Evolutionary conservation across 768 basidiomycete species (phyloP).

Genomic region (Hydnomerulius pinastri): DNA sequence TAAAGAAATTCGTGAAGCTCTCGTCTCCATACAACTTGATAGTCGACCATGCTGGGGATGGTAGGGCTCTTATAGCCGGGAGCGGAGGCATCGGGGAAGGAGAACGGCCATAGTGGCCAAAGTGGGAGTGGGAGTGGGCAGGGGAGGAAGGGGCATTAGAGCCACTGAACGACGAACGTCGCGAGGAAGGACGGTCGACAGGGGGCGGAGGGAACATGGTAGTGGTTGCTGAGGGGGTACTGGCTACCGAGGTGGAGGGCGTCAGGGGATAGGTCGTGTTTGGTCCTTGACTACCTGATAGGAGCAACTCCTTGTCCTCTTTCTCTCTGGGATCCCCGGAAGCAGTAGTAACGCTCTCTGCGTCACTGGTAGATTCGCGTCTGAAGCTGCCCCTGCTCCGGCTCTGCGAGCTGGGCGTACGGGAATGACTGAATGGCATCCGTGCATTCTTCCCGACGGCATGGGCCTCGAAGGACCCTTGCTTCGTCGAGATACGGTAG

Average conservation of each 20-base stretch:
- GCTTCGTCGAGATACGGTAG: slow-evolving; percentile 77
- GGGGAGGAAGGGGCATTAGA: slow-evolving; percentile 82
- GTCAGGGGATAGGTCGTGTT: slow-evolving; percentile 48
- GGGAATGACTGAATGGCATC: slow-evolving; percentile 65
- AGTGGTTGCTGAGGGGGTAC: slow-evolving; percentile 69
- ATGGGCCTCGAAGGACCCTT: slow-evolving; percentile 85
- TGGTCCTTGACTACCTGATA: slow-evolving; percentile 31
- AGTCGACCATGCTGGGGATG: slow-evolving; percentile 62
- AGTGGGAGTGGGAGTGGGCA: slow-evolving; percentile 49
- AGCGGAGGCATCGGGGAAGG: slow-evolving; percentile 91
- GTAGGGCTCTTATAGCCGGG: slow-evolving; percentile 82
- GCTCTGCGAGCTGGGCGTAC: slow-evolving; percentile 65
- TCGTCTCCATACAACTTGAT: slow-evolving; percentile 94
- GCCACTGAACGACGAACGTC: slow-evolving; percentile 69
- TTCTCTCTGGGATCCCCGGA: slow-evolving; percentile 64
- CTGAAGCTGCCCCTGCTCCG: slow-evolving; percentile 60
- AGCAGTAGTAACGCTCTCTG: slow-evolving; percentile 57
- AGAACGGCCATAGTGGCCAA: slow-evolving; percentile 74
- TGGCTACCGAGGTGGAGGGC: slow-evolving; percentile 67
- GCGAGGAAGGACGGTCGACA: slow-evolving; percentile 63
- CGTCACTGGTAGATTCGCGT: slow-evolving; percentile 78
- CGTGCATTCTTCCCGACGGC: slow-evolving; percentile 88
- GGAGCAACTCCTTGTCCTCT: slow-evolving; percentile 34
- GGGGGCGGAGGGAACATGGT: slow-evolving; percentile 45
- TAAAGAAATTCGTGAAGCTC: slow-evolving; percentile 93